Base-by-base conservation (phyloP, 177 flowering plant species). In the Vitis hybrid region DNA sequence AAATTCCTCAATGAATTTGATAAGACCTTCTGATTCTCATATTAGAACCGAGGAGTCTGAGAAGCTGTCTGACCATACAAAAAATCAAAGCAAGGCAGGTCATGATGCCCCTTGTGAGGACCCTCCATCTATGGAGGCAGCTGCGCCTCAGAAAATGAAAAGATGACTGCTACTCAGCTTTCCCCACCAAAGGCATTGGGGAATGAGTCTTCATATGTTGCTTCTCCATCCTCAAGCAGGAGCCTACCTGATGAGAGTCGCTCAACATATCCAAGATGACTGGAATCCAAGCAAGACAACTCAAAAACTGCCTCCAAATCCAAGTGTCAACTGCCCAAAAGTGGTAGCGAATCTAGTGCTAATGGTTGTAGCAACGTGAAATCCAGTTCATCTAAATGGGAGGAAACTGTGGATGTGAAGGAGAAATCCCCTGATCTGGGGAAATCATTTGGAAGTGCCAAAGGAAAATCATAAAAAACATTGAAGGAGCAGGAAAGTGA, bases 341-440 rank as follows among this genome's bases (percentile, higher is more conserved):
- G 64, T 56, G 71, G 75, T 59, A 76, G 72, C 60, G 83, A 82
- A 55, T 68, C 84, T n/a, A 79, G 67, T 60, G 65, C 72, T 26
- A 84, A 72, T 71, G 88, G 83, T 48, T 62, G 76, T 29, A 76
- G 76, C 59, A 86, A 85, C 68, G 70, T 68, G 55, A 86, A 86
- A 69, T 71, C 90, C 7, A 74, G 70, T 70, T 67, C 75, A 13
- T 72, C 78, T 6, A 85, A 79, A 77, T 70, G 16, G 22, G 67
- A 78, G 69, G 85, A 78, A 56, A 64, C 60, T 14, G 82, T 76
- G 22, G 84, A 77, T n/a, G 52, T 60, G 13, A 65, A 76, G 53
- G 77, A 72, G 48, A 69, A 48, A 49, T 65, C 80, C 1, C 39
- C 65, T 14, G 76, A 56, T 53, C 64, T 73, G 1, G 70, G 51